Base-by-base conservation (phyloP, 2,329 filamentous ascomycete genomes). In the Fusarium succisae region DNA sequence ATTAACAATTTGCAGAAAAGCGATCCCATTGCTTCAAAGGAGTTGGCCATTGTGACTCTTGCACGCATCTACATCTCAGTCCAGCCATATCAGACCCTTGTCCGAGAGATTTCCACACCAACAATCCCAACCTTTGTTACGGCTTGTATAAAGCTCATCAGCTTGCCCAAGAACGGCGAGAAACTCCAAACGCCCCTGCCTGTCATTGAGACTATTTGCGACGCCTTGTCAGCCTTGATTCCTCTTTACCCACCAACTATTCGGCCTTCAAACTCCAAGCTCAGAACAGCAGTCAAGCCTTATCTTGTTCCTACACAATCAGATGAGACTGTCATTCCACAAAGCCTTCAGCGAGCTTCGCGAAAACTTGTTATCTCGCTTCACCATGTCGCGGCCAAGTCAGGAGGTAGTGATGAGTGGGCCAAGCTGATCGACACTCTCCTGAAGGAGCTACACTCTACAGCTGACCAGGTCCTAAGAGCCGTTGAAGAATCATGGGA, bases 41-140 rank as follows among this genome's bases (percentile, higher is more conserved):
- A 93, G 80, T 82, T 98, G 66, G 90, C 90, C 74, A 86, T 98
- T 56, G 89, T 96, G 70, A 90, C 93, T 20, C 85, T 98, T 70
- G 93, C 93, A 26, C 92, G 93, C 78, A 95, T 98, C 76, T 98
- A 96, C 83, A 88, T 91, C 75, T 88, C 96, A 41, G 92, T 95
- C 45, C 93, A 95, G 79, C 90, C 92, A 43, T 95, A 95, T 79
- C 94, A 93, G 68, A 96, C 94, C 14, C 86, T 98, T 60, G 87
- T 96, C 50, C 89, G 96, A 76, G 95, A 98, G 80, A 94, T 98
- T 69, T 95, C 93, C 2, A 97, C 95, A 0, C 94, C 94, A 6
- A 93, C 91, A 7, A 84, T 98, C 26, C 91, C 94, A 4, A 84
- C 88, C 3, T 97, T 96, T 78, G 88, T 95, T 51, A 91, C 90